Evolutionary conservation across 148 eudicot species (phyloP).

Genomic region (Persicaria maculosa): DNA sequence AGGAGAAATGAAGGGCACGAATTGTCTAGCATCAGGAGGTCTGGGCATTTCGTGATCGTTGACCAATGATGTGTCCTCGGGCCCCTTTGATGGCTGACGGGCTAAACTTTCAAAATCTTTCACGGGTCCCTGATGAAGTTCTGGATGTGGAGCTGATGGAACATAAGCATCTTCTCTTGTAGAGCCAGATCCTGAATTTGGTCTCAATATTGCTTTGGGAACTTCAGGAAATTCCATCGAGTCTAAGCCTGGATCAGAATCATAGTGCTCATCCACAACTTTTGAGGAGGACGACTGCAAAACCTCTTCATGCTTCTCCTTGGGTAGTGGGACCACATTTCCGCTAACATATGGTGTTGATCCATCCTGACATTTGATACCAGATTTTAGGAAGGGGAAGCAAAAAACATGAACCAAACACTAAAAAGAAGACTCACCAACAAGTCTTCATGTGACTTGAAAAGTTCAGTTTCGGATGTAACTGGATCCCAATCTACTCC

Average conservation of each 20-base stretch:
- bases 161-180: constrained; percentile 40
- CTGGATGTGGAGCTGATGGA: constrained; percentile 55
- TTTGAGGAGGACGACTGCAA: constrained; percentile 25
- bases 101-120: constrained; percentile 17
- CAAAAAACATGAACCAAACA: not conserved
- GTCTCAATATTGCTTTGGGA: constrained; percentile 50
- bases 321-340: not conserved
- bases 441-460: constrained; percentile 89
- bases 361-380: constrained; percentile 47
- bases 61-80: constrained; percentile 19
- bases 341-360: constrained; percentile 56
- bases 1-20: constrained; percentile 62
- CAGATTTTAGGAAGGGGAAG: not conserved
- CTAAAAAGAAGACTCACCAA: constrained; percentile 34
- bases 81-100: constrained; percentile 20
- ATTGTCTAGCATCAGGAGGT: constrained; percentile 39
- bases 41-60: not conserved
- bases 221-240: constrained; percentile 72
- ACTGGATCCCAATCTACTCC: constrained; percentile 92
- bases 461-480: constrained; percentile 81
- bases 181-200: constrained; percentile 27
- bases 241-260: constrained; percentile 56
- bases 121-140: constrained; percentile 25
- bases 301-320: constrained; percentile 12
- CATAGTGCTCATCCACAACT: constrained; percentile 28